A percentile compares a stretch with the other conserved stretches of the same genome.
Conservation (phyloP, 2,329 filamentous ascomycete species). For the Verticillium nonalfalfae region DNA sequence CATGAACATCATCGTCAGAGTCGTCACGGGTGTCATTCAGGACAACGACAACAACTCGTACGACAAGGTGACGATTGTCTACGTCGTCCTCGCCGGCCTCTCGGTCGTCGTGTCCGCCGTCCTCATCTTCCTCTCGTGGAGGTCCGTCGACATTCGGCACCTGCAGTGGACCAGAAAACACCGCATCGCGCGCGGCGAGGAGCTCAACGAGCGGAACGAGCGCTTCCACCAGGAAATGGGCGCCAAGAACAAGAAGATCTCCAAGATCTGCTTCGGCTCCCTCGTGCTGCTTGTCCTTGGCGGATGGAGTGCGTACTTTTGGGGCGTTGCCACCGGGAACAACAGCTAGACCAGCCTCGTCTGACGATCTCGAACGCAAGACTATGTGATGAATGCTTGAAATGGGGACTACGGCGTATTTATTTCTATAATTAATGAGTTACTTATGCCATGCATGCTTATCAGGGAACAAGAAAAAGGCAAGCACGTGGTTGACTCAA, state of each 20-base stretch:
- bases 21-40: slow-evolving; percentile 52
- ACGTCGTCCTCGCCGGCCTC: slow-evolving; percentile 43
- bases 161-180: slow-evolving; percentile 54
- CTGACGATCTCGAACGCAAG: too few relatives aligned
- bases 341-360: slow-evolving; percentile 16
- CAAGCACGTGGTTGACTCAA: background rate
- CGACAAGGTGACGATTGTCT: slow-evolving; percentile 46
- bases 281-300: slow-evolving; percentile 42
- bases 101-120: slow-evolving; percentile 37
- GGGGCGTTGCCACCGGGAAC: slow-evolving; percentile 50
- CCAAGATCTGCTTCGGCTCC: slow-evolving; percentile 32
- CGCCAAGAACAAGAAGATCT: slow-evolving; percentile 32
- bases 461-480: background rate
- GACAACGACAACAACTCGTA: slow-evolving; percentile 52
- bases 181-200: slow-evolving; percentile 35
- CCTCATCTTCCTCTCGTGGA: slow-evolving; percentile 27
- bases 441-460: too few relatives aligned
- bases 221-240: slow-evolving; percentile 5
- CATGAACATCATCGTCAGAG: slow-evolving; percentile 54
- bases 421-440: too few relatives aligned
- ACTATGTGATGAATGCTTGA: too few relatives aligned
- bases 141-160: slow-evolving; percentile 31
- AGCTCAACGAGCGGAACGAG: slow-evolving; percentile 24
- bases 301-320: slow-evolving; percentile 51
- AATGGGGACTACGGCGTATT: too few relatives aligned